These are phyloP conservation scores for Fusarium sp. DNA, from an alignment of 2,329 filamentous ascomycete species.

Conservation along the genomic window DNA sequence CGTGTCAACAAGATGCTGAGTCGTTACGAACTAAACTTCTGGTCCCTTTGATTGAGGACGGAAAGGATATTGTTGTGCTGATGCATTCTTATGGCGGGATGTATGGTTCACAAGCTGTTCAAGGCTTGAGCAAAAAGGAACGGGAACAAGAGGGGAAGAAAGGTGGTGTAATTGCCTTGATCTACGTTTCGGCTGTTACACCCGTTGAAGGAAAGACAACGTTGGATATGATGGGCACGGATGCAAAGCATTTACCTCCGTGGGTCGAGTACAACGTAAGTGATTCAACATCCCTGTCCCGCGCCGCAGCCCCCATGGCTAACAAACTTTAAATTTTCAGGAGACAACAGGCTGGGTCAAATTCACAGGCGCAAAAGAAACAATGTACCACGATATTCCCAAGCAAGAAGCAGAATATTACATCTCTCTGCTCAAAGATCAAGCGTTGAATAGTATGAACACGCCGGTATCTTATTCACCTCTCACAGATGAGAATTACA, in stretches of 20 bases:
- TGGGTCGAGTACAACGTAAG: slow-evolving; percentile 9
- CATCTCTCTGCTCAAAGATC: background rate
- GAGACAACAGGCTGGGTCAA: slow-evolving; percentile 4
- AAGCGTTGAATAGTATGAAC: slow-evolving; percentile 4
- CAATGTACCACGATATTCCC: slow-evolving; percentile 13
- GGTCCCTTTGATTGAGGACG: slow-evolving; percentile 25
- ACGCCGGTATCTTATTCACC: slow-evolving; percentile 7
- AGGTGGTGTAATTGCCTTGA: slow-evolving; percentile 20
- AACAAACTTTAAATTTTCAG: background rate
- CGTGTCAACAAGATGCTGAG: slow-evolving; percentile 1
- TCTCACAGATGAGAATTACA: background rate
- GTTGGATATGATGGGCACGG: slow-evolving; percentile 14
- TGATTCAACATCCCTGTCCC: background rate
- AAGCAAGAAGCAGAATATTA: background rate
- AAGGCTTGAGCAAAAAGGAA: slow-evolving; percentile 32
- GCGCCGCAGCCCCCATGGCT: background rate
- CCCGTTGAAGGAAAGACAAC: slow-evolving; percentile 1
- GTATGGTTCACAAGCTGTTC: slow-evolving; percentile 31
- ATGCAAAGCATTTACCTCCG: background rate
- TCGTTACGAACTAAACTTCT: slow-evolving; percentile 16
- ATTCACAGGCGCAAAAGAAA: background rate
- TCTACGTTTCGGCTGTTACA: slow-evolving; percentile 26
- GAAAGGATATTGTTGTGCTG: slow-evolving; percentile 37
- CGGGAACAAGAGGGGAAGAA: background rate
- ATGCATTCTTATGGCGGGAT: slow-evolving; percentile 44